These are phyloP conservation scores for Emericellopsis atlantica DNA, from an alignment of 2,329 filamentous ascomycete genomes.

Conservation along the genomic window DNA sequence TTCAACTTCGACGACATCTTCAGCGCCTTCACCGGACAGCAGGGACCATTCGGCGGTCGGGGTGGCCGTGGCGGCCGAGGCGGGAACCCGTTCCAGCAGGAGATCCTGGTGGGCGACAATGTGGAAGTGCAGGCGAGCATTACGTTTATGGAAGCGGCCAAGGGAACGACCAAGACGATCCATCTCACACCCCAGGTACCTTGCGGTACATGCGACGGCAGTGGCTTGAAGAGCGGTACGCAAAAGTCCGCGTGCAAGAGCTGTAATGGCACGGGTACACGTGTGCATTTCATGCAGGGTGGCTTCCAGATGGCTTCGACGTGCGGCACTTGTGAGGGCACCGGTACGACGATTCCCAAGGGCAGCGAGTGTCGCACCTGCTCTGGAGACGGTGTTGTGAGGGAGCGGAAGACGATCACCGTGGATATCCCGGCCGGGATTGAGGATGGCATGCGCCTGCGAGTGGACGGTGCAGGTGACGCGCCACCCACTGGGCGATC, in stretches of 20 bases:
- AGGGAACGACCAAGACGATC: constrained; percentile 81
- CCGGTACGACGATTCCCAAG: constrained; percentile 61
- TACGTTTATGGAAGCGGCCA: constrained; percentile 91
- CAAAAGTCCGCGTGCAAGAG: constrained; percentile 61
- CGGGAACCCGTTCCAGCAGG: constrained; percentile 59
- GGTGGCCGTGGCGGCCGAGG: constrained; percentile 36
- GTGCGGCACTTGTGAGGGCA: constrained; percentile 69
- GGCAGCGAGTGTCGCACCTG: constrained; percentile 75
- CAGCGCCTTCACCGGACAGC: constrained; percentile 60
- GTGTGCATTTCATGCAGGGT: constrained; percentile 79
- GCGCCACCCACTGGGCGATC: constrained; percentile 64
- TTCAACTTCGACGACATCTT: constrained; percentile 98
- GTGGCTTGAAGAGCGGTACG: constrained; percentile 70
- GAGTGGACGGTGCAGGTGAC: constrained; percentile 78
- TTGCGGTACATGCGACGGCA: constrained; percentile 75
- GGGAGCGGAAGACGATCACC: constrained; percentile 71
- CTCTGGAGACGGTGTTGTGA: constrained; percentile 68
- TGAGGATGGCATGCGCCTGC: constrained; percentile 88
- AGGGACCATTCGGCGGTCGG: constrained; percentile 40
- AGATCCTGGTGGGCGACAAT: constrained; percentile 84
- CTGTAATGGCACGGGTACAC: constrained; percentile 77
- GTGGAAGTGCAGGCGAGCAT: constrained; percentile 92
- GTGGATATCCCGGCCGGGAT: constrained; percentile 92
- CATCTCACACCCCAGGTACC: constrained; percentile 68
- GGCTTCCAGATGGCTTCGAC: constrained; percentile 95